Conservation (phyloP, 331 rosid genomes). For the Pyracantha coccinea region DNA sequence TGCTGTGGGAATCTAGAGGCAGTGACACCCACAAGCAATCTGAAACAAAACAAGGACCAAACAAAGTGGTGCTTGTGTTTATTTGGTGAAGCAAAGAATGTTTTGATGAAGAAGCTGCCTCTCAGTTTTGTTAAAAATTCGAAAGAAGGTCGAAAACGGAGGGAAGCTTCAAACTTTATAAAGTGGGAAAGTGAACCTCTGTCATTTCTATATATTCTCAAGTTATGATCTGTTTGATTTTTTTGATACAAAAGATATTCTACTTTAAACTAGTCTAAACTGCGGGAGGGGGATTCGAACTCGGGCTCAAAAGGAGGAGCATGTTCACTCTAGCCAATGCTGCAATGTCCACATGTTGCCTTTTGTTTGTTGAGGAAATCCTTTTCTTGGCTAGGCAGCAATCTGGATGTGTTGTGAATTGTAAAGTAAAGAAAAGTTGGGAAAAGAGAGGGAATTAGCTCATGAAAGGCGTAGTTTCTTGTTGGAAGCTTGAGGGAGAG, state of each 20-base stretch:
- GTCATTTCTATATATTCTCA: conserved; percentile 2
- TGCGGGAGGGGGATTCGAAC: no score
- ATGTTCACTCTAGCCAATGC: no score
- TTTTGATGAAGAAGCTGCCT: conserved; percentile 51
- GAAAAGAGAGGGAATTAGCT: not conserved
- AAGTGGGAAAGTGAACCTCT: conserved; percentile 12
- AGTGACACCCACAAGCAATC: conserved; percentile 37
- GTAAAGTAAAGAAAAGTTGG: conserved; percentile 14
- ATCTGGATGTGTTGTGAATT: conserved; percentile 18
- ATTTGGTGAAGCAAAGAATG: conserved; percentile 59
- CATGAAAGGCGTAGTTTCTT: conserved; percentile 7
- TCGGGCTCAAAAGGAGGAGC: no score
- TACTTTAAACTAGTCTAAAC: no score
- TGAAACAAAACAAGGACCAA: conserved; percentile 34
- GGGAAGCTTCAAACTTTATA: conserved; percentile 26
- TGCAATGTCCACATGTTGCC: no score
- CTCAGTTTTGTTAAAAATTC: conserved; percentile 4
- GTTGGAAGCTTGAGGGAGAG: no score
- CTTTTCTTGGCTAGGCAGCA: conserved; percentile 51
- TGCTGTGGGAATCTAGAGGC: conserved; percentile 31
- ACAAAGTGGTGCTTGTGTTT: not conserved
- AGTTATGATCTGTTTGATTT: no score
- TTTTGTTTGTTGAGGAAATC: not conserved
- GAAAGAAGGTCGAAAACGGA: conserved; percentile 11
- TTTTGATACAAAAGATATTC: no score